Conservation (phyloP, 768 basidiomycete species). For the Kwoniella heveanensis region DNA sequence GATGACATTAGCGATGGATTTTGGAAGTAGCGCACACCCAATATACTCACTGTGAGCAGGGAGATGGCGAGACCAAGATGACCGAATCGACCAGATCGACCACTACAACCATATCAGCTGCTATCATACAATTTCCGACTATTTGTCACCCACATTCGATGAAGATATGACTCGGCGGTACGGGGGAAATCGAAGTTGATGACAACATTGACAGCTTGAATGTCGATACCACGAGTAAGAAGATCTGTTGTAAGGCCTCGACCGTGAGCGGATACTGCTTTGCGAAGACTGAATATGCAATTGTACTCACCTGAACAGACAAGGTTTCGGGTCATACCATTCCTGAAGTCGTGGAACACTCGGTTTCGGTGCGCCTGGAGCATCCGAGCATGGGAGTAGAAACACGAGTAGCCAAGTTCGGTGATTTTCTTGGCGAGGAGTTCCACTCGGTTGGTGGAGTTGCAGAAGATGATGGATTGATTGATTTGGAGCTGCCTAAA, state of each 20-base stretch:
- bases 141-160: conserved; percentile 67
- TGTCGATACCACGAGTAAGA: conserved; percentile 98
- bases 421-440: conserved; percentile 99
- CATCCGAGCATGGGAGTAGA: conserved; percentile 99
- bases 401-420: conserved; percentile 98
- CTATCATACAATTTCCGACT: background rate
- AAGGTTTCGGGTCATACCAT: conserved; percentile 96
- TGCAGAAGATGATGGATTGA: conserved; percentile 99
- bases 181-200: conserved; percentile 99
- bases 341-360: conserved; percentile 99
- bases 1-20: conserved; percentile 7
- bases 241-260: conserved; percentile 63
- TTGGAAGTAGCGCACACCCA: too few relatives aligned
- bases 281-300: background rate
- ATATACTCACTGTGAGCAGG: conserved; percentile 69
- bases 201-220: conserved; percentile 99
- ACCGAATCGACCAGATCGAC: conserved; percentile 95
- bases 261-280: background rate
- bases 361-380: conserved; percentile 97
- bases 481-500: conserved; percentile 90
- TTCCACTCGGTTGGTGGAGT: conserved; percentile 99
- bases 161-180: conserved; percentile 97
- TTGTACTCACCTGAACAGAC: conserved; percentile 68
- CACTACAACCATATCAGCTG: conserved; percentile 52
- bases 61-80: conserved; percentile 97